Evolutionary conservation across 352 stramenopile genomes (phyloP), one percentile per base, ranked within the genome.

Genomic region (Blastocystis sp.): DNA sequence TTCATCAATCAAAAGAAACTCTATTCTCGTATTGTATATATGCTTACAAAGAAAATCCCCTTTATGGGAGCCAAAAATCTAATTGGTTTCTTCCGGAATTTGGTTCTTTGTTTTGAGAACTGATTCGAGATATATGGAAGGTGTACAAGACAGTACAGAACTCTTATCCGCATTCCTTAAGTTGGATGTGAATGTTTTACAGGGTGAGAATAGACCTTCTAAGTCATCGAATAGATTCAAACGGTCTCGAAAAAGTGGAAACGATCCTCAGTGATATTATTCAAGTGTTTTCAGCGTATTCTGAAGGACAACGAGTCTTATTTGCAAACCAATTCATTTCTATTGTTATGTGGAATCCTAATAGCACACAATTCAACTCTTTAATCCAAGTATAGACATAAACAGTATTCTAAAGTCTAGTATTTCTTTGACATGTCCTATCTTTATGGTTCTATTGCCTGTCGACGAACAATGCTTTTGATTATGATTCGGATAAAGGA

Each of bases 401-500:
- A 27, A 11, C 0, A 14, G 7, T 39, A 24, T 12, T 5, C 9
- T 73, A 0, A 19, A 29, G 16, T 46, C 0, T 73, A 73, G 61
- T 19, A 19, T 46, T 73, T 27, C 32, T 73, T 49, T 46, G 24
- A 73, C n/a, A 16, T 49, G 32, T 7, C n/a, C n/a, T 49, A 49
- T 12, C n/a, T 19, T 21, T 49, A 73, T 14, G 61, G 61, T 5
- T 14, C 12, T 6, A 37, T 73, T 0, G 12, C 32, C 0, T 73
- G 61, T 73, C 19, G 61, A 0, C 43, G 19, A n/a, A 1, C 61
- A 6, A 46, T 73, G n/a, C 24, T 73, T 29, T 29, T 73, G n/a
- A 73, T 73, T 46, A 16, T 73, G 32, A 73, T 73, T 29, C n/a
- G 32, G 27, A 19, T 73, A 5, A 73, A 73, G 61, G 61, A 73